Evolutionary conservation across 2,329 filamentous ascomycete species (phyloP).

Genomic region (Epichloe elymi): DNA sequence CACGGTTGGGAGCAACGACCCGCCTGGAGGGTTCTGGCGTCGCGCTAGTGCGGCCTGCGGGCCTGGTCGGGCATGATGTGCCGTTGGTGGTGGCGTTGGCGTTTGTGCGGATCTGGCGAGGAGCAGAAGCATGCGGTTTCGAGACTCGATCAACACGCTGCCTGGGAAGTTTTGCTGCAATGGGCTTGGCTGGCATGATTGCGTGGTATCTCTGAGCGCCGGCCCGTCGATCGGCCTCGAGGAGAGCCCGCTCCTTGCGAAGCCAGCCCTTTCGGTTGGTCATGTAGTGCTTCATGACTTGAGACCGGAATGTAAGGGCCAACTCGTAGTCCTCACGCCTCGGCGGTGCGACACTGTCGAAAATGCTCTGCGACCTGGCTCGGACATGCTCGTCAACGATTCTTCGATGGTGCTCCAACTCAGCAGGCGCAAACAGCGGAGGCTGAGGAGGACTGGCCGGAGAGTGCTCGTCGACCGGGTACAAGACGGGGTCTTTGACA

Average conservation of each 20-base stretch:
- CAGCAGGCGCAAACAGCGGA: constrained; percentile 35
- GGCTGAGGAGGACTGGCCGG: constrained; percentile 29
- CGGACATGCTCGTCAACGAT: constrained; percentile 39
- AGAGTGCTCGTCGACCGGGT: constrained; percentile 31
- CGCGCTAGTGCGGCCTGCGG: constrained; percentile 25
- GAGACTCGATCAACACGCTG: constrained; percentile 21
- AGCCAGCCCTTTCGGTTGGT: constrained; percentile 35
- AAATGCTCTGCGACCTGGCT: constrained; percentile 28
- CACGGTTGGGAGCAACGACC: constrained; percentile 51
- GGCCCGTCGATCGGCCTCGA: constrained; percentile 34
- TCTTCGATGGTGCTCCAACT: constrained; percentile 28
- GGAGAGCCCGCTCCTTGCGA: constrained; percentile 34
- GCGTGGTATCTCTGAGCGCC: constrained; percentile 24
- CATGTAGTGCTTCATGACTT: constrained; percentile 33
- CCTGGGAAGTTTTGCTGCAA: constrained; percentile 16
- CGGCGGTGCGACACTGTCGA: constrained; percentile 32
- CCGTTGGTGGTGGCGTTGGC: constrained; percentile 11
- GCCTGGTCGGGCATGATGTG: constrained; percentile 12
- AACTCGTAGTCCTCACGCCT: constrained; percentile 40
- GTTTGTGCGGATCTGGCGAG: constrained; percentile 23
- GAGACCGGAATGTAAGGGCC: constrained; percentile 37
- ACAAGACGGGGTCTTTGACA: constrained; percentile 44
- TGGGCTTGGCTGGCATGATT: constrained; percentile 31
- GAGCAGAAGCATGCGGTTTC: constrained; percentile 20
- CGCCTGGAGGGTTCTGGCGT: constrained; percentile 39